Evolutionary conservation across 2,329 filamentous ascomycete species (phyloP), one percentile per base, ranked within the genome.

Genomic region (Arachnomyces sp.): DNA sequence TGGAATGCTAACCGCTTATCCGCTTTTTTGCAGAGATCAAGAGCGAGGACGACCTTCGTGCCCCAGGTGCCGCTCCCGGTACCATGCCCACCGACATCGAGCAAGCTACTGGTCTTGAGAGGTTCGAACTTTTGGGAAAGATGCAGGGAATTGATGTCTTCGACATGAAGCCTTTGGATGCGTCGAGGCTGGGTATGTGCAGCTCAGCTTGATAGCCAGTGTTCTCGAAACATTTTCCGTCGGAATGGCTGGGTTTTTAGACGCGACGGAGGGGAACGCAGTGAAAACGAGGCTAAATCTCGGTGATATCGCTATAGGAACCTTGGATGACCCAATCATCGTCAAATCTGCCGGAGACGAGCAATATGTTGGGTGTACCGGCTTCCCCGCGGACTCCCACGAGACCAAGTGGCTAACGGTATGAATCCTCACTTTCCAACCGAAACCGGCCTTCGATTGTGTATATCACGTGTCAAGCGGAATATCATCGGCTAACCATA

Each of bases 61-160:
- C 83, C 49, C 84, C 87, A 28, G 92, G 92, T 73, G 88, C 84
- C 56, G 67, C 77, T 56, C 71, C 80, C 50, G 90, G 92, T 62
- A 84, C 83, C 64, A 74, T 98, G 53, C 87, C 92, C 52, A 93
- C 86, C 70, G 92, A 98, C 69, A 68, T 94, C 63, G 88, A 96
- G 67, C 92, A 98, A 69, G 72, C 92, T 45, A 96, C 92, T 56
- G 92, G 92, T 84, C 77, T 96, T 45, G 92, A 98, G 76, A 89
- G 92, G 79, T 79, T 98, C 56, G 92, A 98, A 72, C 92, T 98
- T 60, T 76, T 98, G 65, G 92, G 92, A 71, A 98, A 98, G 81
- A 94, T 96, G 84, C 87, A 96, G 76, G 89, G 92, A 53, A 74
- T 95, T 58, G 92, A 98, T 64, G 75, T 96, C 64, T 98, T 98